These are phyloP conservation scores for Russula sp. DNA, from an alignment of 768 basidiomycete genomes.

Conservation along the genomic window DNA sequence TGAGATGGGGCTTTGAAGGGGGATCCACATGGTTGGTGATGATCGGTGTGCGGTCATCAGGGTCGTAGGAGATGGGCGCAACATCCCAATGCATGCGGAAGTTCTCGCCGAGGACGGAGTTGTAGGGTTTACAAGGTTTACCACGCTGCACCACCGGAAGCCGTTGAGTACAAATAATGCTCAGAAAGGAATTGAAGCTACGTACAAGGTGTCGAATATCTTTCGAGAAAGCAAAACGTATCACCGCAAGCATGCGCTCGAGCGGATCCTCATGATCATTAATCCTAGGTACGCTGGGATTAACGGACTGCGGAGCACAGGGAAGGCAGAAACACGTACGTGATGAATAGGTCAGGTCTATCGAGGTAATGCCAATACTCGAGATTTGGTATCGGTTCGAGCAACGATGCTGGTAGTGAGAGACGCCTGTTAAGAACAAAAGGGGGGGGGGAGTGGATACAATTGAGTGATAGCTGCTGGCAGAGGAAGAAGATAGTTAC, in stretches of 20 bases:
- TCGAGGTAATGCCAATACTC: constrained; percentile 96
- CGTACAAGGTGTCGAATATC: constrained; percentile 88
- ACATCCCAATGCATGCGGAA: constrained; percentile 88
- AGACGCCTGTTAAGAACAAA: constrained; percentile 55
- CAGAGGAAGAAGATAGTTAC: constrained; percentile 40
- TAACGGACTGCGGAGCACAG: neutral
- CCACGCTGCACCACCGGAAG: constrained; percentile 52
- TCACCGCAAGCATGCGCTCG: constrained; percentile 87
- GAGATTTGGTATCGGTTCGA: constrained; percentile 92
- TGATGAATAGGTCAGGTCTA: constrained; percentile 84
- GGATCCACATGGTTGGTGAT: constrained; percentile 36
- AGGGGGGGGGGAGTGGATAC: neutral
- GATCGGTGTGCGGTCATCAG: constrained; percentile 43
- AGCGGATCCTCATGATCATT: constrained; percentile 92
- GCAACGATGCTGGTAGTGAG: constrained; percentile 85
- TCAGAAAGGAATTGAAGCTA: constrained; percentile 20
- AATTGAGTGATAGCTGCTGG: constrained; percentile 3
- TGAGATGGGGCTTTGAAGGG: constrained; percentile 25
- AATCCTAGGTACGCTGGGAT: constrained; percentile 48
- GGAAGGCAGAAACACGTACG: constrained; percentile 48
- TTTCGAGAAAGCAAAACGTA: constrained; percentile 86
- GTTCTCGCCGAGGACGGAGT: constrained; percentile 82
- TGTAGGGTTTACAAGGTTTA: constrained; percentile 91
- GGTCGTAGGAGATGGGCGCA: constrained; percentile 49
- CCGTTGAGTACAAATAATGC: neutral